Base-by-base conservation (phyloP, 2,329 filamentous ascomycete species). In the Xylariaceae sp. region DNA sequence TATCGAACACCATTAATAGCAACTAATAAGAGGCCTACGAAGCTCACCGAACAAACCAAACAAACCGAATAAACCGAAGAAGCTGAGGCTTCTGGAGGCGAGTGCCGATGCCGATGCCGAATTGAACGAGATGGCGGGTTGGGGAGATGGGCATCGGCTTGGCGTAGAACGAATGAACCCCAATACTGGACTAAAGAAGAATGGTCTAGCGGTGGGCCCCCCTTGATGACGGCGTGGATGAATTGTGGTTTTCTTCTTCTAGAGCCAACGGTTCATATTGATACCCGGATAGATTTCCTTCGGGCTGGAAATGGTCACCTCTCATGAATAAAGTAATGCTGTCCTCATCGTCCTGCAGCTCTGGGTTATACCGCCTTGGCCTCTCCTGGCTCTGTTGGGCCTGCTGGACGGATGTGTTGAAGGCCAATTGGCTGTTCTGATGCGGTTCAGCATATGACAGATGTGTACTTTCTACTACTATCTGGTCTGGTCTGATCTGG, bases 231-330 rank as follows among this genome's bases (percentile, higher is more conserved):
- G 60, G 61, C 60, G 56, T 61, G 63, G 64, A 57, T 55, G 64
- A 56, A 56, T 65, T 59, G 53, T 60, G 53, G 49, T 55, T 59
- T 56, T 64, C 54, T 60, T 58, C 55, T 58, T 65, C 58, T 62
- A 64, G 58, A 64, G 58, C 60, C 64, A 61, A 66, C 60, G 57
- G 54, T 61, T 57, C 23, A 61, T 71, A 68, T 69, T 73, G 72
- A 73, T 73, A 73, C 72, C 72, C 71, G 71, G 71, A 70, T 73
- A 73, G 72, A 65, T 70, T 72, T 62, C 62, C 63, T 66, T 70
- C 67, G 64, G 66, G 65, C 62, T 57, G 62, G 64, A 58, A 66
- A 63, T 66, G 42, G 55, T 58, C 59, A 59, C 37, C 44, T 59
- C 37, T 57, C 50, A 62, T 53, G 39, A 42, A 42, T 42, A 42